These are phyloP conservation scores for Chondrus crispus DNA, from an alignment of 23 red algal genomes.

Conservation along the genomic window DNA sequence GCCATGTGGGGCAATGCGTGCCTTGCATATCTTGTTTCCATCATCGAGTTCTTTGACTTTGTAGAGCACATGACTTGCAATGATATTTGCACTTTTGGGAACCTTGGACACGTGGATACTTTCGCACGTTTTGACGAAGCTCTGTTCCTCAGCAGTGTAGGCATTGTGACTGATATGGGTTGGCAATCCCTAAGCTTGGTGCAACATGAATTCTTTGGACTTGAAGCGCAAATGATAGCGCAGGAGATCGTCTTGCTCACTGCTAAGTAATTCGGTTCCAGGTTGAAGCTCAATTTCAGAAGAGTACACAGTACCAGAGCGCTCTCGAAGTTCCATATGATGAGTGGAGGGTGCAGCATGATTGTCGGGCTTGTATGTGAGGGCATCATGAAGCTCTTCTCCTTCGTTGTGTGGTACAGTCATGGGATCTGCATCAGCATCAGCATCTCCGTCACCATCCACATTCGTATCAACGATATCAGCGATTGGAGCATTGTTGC, in stretches of 20 bases:
- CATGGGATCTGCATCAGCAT: too few species aligned
- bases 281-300: background rate
- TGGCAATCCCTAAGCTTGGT: background rate
- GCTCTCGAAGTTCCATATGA: background rate
- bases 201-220: background rate
- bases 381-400: background rate
- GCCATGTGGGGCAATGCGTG: conserved; percentile 22
- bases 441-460: background rate
- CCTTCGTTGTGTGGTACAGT: too few species aligned
- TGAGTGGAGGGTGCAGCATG: background rate
- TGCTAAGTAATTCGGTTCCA: background rate
- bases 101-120: background rate
- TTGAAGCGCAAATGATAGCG: background rate
- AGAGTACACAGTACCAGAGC: background rate
- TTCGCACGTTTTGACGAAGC: background rate
- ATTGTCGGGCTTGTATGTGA: background rate
- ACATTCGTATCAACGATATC: background rate
- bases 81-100: conserved; percentile 3
- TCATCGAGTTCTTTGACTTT: conserved; percentile 5
- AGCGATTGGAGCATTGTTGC: background rate
- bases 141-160: background rate
- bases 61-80: conserved; percentile 1
- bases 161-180: background rate
- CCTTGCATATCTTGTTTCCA: background rate
- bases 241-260: background rate